Conservation (phyloP, 1,284 basidiomycete genomes). For the Cryptococcus sp. region DNA sequence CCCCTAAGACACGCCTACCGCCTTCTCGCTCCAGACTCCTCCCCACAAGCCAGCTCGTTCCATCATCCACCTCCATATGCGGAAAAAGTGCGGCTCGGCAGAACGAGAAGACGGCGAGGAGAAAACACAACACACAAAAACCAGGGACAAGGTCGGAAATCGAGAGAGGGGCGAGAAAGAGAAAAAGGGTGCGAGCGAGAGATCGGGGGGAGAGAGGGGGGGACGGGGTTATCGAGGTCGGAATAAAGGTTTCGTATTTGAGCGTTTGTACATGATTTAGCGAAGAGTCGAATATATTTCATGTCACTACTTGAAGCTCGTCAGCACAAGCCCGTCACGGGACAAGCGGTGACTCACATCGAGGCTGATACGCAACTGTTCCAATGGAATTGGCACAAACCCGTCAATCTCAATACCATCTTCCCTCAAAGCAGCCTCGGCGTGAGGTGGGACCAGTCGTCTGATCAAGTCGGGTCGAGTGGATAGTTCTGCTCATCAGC, state of each 20-base stretch:
- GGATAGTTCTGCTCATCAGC: conserved; percentile 67
- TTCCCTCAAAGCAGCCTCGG: conserved; percentile 78
- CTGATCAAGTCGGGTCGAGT: conserved; percentile 90
- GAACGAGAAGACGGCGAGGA: no score
- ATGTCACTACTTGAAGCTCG: background rate
- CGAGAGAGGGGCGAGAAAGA: no score
- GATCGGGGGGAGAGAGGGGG: background rate
- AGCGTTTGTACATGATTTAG: background rate
- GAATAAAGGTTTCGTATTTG: background rate
- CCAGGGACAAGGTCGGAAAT: no score
- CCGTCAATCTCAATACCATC: conserved; percentile 82
- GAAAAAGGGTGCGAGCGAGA: no score
- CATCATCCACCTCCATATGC: no score
- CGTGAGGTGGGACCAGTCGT: conserved; percentile 82
- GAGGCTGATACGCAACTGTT: conserved; percentile 82
- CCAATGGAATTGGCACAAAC: conserved; percentile 90
- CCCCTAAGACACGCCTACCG: no score
- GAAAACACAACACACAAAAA: no score
- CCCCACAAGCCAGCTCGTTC: no score
- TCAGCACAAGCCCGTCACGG: background rate
- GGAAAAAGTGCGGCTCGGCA: no score
- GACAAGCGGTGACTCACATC: conserved; percentile 50
- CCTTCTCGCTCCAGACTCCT: no score
- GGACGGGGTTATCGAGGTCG: conserved; percentile 2
- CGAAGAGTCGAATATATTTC: background rate